A percentile compares a stretch with the other conserved stretches of the same genome.
phyloP scores from a whole-genome alignment of 805 yeast species.

The Yarrowia keelungensis region DNA sequence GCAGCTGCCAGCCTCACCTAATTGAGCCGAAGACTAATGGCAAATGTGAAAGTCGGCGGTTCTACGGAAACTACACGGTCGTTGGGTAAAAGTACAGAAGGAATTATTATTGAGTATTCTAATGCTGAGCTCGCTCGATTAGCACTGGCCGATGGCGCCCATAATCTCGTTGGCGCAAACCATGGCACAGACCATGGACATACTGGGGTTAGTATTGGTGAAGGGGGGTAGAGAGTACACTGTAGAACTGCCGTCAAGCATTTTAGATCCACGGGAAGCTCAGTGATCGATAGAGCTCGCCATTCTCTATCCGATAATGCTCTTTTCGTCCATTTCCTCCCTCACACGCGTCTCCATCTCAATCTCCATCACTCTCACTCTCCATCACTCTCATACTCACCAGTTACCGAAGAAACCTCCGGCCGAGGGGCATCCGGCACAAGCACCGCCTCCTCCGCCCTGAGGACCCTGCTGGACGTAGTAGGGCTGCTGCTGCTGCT shows the following conservation, averaged over 20 bases:
- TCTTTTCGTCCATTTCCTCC: no score
- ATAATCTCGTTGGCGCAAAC: slow-evolving; percentile 34
- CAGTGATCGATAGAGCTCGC: no score
- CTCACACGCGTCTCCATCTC: background rate
- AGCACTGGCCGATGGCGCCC: slow-evolving; percentile 35
- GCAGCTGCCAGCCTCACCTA: no score
- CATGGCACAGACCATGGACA: slow-evolving; percentile 37
- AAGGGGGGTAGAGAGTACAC: no score
- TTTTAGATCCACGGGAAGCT: no score
- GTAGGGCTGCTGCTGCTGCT: slow-evolving; percentile 38
- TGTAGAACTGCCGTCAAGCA: no score
- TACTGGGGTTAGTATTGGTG: slow-evolving; percentile 14
- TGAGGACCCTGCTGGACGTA: slow-evolving; percentile 34
- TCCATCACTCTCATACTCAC: slow-evolving; percentile 4
- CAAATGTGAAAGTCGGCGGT: slow-evolving; percentile 11
- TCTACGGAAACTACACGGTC: background rate
- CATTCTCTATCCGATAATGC: no score
- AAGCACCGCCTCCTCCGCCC: slow-evolving; percentile 5
- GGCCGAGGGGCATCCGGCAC: slow-evolving; percentile 16
- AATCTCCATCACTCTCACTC: background rate
- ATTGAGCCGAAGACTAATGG: slow-evolving; percentile 2
- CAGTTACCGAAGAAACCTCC: slow-evolving; percentile 28
- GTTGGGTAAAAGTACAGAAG: slow-evolving; percentile 13
- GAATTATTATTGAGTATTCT: slow-evolving; percentile 32
- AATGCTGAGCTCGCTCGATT: background rate